These are phyloP conservation scores for Apophysomyces sp. DNA, from an alignment of 371 early-diverging fungal species.

Conservation along the genomic window DNA sequence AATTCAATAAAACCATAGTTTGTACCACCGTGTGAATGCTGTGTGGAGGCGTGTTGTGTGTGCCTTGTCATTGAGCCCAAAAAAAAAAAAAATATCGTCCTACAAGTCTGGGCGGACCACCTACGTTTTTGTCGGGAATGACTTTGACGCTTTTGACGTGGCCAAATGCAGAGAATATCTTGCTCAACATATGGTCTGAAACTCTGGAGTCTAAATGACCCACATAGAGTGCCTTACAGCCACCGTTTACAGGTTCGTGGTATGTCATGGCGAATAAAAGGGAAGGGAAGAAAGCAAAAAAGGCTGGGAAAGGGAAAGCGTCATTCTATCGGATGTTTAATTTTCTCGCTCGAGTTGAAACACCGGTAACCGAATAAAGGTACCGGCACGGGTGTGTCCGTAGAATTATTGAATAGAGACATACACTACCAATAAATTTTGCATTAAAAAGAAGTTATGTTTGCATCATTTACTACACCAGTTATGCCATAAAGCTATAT, in stretches of 20 bases:
- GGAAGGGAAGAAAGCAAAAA: neutral
- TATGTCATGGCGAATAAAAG: neutral
- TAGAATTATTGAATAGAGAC: too few species aligned
- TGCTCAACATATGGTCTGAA: conserved; percentile 65
- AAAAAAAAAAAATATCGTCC: conserved; percentile 3
- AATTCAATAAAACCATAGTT: conserved; percentile 94
- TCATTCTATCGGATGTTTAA: neutral
- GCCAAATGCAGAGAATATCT: conserved; percentile 68
- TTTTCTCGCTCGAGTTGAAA: too few species aligned
- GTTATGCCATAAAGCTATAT: too few species aligned
- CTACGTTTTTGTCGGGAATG: conserved; percentile 77
- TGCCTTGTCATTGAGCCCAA: conserved; percentile 2
- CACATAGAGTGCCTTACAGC: conserved; percentile 72
- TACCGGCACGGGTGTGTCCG: too few species aligned
- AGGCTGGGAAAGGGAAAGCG: neutral
- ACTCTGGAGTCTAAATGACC: conserved; percentile 83
- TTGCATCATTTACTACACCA: too few species aligned
- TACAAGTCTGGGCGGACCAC: conserved; percentile 22
- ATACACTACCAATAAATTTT: too few species aligned
- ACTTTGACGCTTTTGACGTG: conserved; percentile 74
- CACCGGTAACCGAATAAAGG: too few species aligned
- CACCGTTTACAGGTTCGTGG: conserved; percentile 33
- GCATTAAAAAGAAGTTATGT: too few species aligned
- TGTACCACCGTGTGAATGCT: conserved; percentile 36
- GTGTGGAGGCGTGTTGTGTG: neutral